These are phyloP conservation scores for Colletotrichum euphorbiae DNA, from an alignment of 2,329 filamentous ascomycete species.

Conservation along the genomic window DNA sequence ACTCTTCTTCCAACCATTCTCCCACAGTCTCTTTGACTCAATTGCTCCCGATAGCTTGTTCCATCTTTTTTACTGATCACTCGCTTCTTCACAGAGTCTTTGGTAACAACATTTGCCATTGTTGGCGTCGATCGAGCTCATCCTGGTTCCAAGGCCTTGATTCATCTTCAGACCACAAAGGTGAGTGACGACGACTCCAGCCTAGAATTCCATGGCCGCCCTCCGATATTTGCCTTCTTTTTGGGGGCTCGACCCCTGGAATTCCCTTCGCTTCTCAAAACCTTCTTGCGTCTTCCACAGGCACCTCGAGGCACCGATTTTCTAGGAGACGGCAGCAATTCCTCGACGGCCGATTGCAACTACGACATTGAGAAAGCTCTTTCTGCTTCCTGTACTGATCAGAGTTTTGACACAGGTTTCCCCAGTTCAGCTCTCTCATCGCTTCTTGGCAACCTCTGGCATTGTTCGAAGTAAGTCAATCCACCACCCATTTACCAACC, in stretches of 20 bases:
- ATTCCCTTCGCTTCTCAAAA: too few species aligned
- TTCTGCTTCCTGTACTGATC: background rate
- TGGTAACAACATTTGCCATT: conserved; percentile 62
- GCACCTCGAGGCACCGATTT: too few species aligned
- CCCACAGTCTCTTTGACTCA: conserved; percentile 54
- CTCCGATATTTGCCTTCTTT: background rate
- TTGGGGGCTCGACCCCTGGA: too few species aligned
- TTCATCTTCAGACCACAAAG: conserved; percentile 36
- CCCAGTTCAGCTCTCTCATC: conserved; percentile 6
- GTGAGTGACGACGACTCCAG: conserved; percentile 14
- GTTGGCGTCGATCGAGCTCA: conserved; percentile 43
- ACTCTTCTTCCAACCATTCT: conserved; percentile 45
- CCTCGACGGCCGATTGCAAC: too few species aligned
- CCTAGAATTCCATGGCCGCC: background rate
- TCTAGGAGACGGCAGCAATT: too few species aligned
- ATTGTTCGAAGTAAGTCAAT: conserved; percentile 24
- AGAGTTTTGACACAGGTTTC: background rate
- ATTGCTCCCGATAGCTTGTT: conserved; percentile 69
- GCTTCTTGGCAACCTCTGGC: conserved; percentile 25
- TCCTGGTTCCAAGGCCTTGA: conserved; percentile 44
- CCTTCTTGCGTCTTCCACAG: too few species aligned
- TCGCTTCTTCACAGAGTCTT: conserved; percentile 66
- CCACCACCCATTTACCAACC: background rate
- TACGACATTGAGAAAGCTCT: background rate
- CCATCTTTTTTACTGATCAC: conserved; percentile 67